phyloP scores from a whole-genome alignment of 2,329 filamentous ascomycete species.

The Microcyclosporella mali region DNA sequence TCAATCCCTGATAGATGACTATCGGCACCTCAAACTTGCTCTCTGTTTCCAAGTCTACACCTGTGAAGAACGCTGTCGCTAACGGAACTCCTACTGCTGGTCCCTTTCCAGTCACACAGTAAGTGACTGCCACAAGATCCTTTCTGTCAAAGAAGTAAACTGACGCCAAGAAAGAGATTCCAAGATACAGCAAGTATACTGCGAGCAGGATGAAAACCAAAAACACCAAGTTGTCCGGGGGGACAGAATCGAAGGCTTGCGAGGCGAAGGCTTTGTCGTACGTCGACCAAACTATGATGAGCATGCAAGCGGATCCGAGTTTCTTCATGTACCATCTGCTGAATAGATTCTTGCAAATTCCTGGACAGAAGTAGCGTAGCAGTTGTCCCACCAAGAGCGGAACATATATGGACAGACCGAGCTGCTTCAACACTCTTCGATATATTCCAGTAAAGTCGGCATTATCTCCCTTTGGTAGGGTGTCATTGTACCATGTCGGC shows the following conservation, averaged over 20 bases:
- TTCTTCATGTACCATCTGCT: constrained; percentile 43
- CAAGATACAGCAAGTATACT: constrained; percentile 57
- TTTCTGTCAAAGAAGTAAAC: constrained; percentile 51
- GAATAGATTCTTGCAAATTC: constrained; percentile 50
- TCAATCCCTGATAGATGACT: constrained; percentile 49
- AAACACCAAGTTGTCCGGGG: constrained; percentile 57
- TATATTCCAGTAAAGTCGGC: constrained; percentile 57
- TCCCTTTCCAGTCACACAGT: constrained; percentile 68
- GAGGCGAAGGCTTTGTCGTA: constrained; percentile 62
- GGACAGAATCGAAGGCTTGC: constrained; percentile 53
- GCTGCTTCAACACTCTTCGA: constrained; percentile 59
- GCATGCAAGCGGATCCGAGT: constrained; percentile 38
- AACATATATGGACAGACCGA: constrained; percentile 60
- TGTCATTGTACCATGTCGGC: constrained; percentile 48
- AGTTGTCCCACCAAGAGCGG: constrained; percentile 58
- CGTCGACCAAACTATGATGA: constrained; percentile 57
- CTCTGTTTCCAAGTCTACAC: constrained; percentile 48
- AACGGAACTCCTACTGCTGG: constrained; percentile 64
- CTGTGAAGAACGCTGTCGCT: constrained; percentile 60
- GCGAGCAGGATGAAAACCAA: constrained; percentile 62
- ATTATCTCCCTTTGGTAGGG: constrained; percentile 46
- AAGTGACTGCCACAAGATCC: constrained; percentile 64
- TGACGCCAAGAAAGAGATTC: constrained; percentile 53
- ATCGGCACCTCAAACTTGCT: constrained; percentile 59
- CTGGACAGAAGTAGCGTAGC: constrained; percentile 51